Evolutionary conservation across 2,329 filamentous ascomycete genomes (phyloP).

Genomic region (Meredithiella fracta): DNA sequence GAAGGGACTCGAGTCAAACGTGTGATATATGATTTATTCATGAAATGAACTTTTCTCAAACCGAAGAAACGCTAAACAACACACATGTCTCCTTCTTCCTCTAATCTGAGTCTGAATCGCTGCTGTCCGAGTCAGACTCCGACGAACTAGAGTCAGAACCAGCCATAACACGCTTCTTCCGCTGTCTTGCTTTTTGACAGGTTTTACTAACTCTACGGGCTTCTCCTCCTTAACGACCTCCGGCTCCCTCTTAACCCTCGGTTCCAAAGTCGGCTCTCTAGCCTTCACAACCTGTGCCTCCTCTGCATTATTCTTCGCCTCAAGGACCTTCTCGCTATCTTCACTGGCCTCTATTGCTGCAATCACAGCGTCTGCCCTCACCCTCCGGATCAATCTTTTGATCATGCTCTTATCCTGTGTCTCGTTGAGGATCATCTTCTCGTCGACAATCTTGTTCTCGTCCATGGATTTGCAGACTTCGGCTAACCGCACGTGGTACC

Average conservation of each 20-base stretch:
- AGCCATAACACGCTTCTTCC: slow-evolving; percentile 15
- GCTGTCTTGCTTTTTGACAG: slow-evolving; percentile 23
- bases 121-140: slow-evolving; percentile 21
- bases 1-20: background rate
- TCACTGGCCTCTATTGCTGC: slow-evolving; percentile 37
- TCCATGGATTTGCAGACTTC: slow-evolving; percentile 33
- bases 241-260: slow-evolving; percentile 4
- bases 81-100: background rate
- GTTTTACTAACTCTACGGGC: slow-evolving; percentile 11
- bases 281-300: slow-evolving; percentile 10
- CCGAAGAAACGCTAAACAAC: background rate
- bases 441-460: slow-evolving; percentile 26
- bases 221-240: slow-evolving; percentile 15
- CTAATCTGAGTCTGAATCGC: slow-evolving; percentile 10
- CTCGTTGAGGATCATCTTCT: slow-evolving; percentile 31
- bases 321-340: slow-evolving; percentile 20
- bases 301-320: slow-evolving; percentile 14
- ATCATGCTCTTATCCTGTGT: slow-evolving; percentile 28
- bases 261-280: background rate
- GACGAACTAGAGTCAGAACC: slow-evolving; percentile 20
- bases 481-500: slow-evolving; percentile 37
- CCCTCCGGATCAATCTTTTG: slow-evolving; percentile 42
- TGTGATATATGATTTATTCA: background rate
- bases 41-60: background rate
- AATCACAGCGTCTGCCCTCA: slow-evolving; percentile 43